Conservation (phyloP, 2,329 filamentous ascomycete genomes). For the Ceratocystis smalleyi region DNA sequence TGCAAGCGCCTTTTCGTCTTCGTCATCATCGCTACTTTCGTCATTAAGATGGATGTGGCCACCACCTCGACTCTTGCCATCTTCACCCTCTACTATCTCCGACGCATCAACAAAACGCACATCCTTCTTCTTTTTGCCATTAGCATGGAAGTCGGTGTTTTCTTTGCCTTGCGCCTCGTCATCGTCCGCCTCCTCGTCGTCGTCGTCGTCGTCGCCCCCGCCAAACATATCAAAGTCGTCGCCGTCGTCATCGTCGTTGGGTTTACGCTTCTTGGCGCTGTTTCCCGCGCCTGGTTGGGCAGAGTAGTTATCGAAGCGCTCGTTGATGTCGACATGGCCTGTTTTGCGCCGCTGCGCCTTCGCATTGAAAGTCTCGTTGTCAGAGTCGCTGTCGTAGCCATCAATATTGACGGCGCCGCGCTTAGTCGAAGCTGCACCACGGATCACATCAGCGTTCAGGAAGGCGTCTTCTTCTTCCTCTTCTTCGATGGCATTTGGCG, state of each 20-base stretch:
- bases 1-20: conserved; percentile 55
- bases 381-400: conserved; percentile 89
- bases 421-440: conserved; percentile 60
- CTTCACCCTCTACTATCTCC: conserved; percentile 60
- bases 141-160: conserved; percentile 23
- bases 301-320: conserved; percentile 39
- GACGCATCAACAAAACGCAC: conserved; percentile 43
- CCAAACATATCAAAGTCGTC: conserved; percentile 77
- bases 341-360: conserved; percentile 47
- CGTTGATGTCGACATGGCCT: conserved; percentile 18
- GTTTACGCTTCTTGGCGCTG: conserved; percentile 20
- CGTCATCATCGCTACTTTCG: conserved; percentile 43
- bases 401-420: conserved; percentile 92
- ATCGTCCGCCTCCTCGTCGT: conserved; percentile 27
- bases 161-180: conserved; percentile 24
- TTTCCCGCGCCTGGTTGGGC: conserved; percentile 25
- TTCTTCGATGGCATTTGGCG: conserved; percentile 59
- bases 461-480: conserved; percentile 46
- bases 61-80: conserved; percentile 54
- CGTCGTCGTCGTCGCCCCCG: conserved; percentile 40
- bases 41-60: conserved; percentile 51
- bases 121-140: conserved; percentile 45
- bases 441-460: conserved; percentile 85
- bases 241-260: conserved; percentile 24
- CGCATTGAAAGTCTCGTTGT: conserved; percentile 74